These are phyloP conservation scores for Penstemon newberryi DNA, from an alignment of 257 asterid species.

Conservation along the genomic window DNA sequence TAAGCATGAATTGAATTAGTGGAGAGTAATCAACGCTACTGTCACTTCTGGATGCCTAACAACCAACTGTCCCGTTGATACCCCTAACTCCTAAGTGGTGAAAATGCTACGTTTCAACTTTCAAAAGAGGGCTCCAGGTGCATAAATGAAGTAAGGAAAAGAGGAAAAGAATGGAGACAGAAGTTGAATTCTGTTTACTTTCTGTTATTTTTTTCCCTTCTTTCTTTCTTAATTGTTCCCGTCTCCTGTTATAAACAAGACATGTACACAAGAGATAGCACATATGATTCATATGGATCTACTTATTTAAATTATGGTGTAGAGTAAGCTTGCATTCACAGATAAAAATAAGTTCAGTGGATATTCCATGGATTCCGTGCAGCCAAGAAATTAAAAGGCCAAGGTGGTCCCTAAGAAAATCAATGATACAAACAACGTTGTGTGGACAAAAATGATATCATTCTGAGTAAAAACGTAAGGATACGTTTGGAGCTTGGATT, in stretches of 20 bases:
- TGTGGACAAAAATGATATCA: conserved; percentile 7
- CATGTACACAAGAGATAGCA: too few relatives aligned
- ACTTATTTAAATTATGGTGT: conserved; percentile 9
- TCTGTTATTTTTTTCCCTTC: neutral
- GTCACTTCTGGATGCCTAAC: too few relatives aligned
- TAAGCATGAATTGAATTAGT: neutral
- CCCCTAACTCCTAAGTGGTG: too few relatives aligned
- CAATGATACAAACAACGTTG: neutral
- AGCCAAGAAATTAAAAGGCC: conserved; percentile 2
- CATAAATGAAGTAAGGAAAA: neutral
- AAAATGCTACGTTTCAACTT: neutral
- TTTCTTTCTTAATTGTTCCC: neutral
- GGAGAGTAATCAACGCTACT: neutral
- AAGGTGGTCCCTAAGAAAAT: neutral
- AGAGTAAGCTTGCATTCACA: conserved; percentile 12
- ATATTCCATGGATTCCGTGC: conserved; percentile 14
- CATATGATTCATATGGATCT: neutral
- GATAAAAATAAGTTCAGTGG: neutral
- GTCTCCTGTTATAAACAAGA: too few relatives aligned
- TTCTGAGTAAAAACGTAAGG: neutral
- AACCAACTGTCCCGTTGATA: too few relatives aligned
- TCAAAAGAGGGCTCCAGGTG: neutral
- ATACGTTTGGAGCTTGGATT: too few relatives aligned
- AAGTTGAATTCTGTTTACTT: neutral
- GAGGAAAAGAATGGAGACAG: neutral